Evolutionary conservation across 176 grass and related monocot genomes (phyloP), one percentile per base, ranked within the genome.

Genomic region (Aegilops longissima): DNA sequence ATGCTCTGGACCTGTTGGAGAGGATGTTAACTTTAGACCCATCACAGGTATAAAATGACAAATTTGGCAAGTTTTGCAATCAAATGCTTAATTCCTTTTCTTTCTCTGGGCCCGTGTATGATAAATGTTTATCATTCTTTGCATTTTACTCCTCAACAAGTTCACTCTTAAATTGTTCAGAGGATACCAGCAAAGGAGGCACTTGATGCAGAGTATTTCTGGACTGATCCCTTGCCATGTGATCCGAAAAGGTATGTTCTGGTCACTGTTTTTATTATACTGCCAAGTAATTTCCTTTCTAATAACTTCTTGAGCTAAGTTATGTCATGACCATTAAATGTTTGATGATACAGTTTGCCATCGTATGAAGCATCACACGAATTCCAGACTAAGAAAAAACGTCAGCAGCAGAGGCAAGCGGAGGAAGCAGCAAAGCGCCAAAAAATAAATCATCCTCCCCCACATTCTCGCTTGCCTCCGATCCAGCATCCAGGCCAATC

Each of bases 301-400:
- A 70, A 4, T 36, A 12, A 12, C 34, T 5, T 87, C 35, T 24
- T 31, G 66, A 76, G 70, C 24, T 76, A 9, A 80, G 6, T 72
- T 13, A 56, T 45, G 62, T 13, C 47, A 12, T 59, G 10, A 61
- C 16, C 47, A 36, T 66, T 21, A 67, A 45, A 34, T 39, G 13
- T 61, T 81, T 61, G 52, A 49, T 77, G 16, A 64, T 88, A 67
- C 92, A 98, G 96, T 77, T 92, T 98, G 85, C 96, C 96, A 1
- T 92, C 90, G 66, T 98, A 98, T 0, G 96, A 98, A 62, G 91
- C 93, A 13, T 94, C 96, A 1, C 96, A 98, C 47, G 93, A 95
- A 76, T 95, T 98, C 83, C 96, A 98, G 80, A 95, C 90, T 1
- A 98, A 95, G 96, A 98, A 98, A 83, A 98, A 94, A 83, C 91